A percentile compares a stretch with the other conserved stretches of the same genome.
These are phyloP conservation scores for Pneumocystis wakefieldiae DNA, from an alignment of 1,139 yeast species.

Conservation along the genomic window DNA sequence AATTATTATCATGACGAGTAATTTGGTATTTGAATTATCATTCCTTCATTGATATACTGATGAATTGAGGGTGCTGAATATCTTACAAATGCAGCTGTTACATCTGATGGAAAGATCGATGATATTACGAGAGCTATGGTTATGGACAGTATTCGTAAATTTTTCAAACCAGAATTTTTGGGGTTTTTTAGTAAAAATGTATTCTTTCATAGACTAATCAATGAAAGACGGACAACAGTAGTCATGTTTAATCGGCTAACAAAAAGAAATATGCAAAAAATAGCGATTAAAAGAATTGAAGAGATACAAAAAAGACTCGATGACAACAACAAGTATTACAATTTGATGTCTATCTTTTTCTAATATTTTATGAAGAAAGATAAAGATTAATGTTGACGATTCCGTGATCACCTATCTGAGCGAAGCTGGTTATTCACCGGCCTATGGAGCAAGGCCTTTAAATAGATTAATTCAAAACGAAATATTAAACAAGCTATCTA, in stretches of 20 bases:
- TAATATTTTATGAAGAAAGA: slow-evolving; percentile 32
- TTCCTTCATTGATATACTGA: not conserved
- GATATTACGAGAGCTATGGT: slow-evolving; percentile 58
- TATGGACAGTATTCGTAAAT: slow-evolving; percentile 70
- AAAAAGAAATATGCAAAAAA: slow-evolving; percentile 79
- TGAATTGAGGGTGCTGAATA: slow-evolving; percentile 59
- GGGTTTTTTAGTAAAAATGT: slow-evolving; percentile 74
- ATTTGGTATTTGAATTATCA: slow-evolving; percentile 29
- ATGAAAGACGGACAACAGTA: not conserved
- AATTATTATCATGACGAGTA: slow-evolving; percentile 90
- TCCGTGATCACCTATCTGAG: slow-evolving; percentile 70
- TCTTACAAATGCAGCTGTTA: slow-evolving; percentile 51
- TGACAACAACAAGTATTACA: slow-evolving; percentile 38
- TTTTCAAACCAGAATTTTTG: slow-evolving; percentile 93
- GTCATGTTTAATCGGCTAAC: slow-evolving; percentile 86
- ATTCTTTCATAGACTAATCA: not conserved
- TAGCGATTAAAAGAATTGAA: slow-evolving; percentile 64
- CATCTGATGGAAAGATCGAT: slow-evolving; percentile 38
- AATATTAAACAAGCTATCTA: slow-evolving; percentile 72
- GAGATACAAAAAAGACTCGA: slow-evolving; percentile 80
- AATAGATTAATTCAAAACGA: slow-evolving; percentile 85
- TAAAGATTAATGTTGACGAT: slow-evolving; percentile 52
- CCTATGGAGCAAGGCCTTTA: slow-evolving; percentile 94
- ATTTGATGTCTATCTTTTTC: not conserved
- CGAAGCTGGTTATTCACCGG: slow-evolving; percentile 75